Evolutionary conservation across 345 rosid genomes (phyloP).

Genomic region (Rhodamnia rubescens): DNA sequence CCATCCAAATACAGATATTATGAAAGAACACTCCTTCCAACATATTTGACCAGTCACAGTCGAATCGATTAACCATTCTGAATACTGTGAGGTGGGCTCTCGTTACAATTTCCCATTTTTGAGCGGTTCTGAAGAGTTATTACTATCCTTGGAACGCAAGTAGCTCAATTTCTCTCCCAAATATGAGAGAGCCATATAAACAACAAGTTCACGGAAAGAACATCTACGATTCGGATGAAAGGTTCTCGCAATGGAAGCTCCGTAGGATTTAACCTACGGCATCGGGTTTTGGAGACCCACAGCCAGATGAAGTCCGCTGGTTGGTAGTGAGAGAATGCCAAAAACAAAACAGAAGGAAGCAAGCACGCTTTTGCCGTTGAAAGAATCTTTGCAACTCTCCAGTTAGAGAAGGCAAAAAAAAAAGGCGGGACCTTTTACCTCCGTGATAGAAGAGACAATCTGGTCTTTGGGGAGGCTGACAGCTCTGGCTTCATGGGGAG

Average conservation of each 20-base stretch:
- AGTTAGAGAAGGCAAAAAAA: not conserved
- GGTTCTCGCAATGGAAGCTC: not conserved
- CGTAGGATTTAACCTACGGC: too few relatives aligned
- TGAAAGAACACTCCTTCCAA: not conserved
- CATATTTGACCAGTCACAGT: not conserved
- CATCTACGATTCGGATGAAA: not conserved
- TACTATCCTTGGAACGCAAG: not conserved
- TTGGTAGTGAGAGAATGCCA: not conserved
- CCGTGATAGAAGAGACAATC: conserved; percentile 69
- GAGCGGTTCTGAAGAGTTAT: not conserved
- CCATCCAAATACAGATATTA: not conserved
- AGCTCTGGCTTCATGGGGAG: conserved; percentile 60
- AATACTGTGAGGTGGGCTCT: not conserved
- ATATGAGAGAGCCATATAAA: not conserved
- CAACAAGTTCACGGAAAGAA: too few relatives aligned
- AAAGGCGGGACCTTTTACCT: conserved; percentile 22
- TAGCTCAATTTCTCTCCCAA: not conserved
- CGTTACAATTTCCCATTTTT: not conserved
- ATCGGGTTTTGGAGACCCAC: too few relatives aligned
- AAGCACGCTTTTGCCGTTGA: not conserved
- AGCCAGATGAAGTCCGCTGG: too few relatives aligned
- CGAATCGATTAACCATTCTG: not conserved
- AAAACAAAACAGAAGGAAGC: not conserved
- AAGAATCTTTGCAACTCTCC: not conserved
- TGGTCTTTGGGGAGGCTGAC: conserved; percentile 65